Base-by-base conservation (phyloP, 768 basidiomycete species). In the Tricholoma terreum region DNA sequence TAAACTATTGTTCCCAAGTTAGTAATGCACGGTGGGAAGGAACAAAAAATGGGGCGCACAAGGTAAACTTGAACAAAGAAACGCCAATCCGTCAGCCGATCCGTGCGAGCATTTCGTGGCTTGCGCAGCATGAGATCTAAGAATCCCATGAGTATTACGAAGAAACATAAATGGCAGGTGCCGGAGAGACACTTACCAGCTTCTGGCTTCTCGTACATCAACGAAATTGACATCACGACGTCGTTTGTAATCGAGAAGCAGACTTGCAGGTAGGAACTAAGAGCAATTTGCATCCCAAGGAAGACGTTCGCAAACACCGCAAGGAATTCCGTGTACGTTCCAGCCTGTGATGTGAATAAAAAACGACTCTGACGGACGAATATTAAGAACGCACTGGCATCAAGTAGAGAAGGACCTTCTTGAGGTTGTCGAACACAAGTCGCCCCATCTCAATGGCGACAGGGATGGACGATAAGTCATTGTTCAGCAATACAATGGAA, bases 391-490 rank as follows among this genome's bases (percentile, higher is more conserved):
- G 79, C 40, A 79, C 80, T 6, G 79, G 79, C 40, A 81, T 67
- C 12, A 81, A 69, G 54, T 82, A 80, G n/a, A 82, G 58, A 5
- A 78, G 76, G 12, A 79, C 71, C 73, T 85, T 81, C 73, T 82
- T 79, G 33, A 87, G 72, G 61, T 87, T 87, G 64, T 86, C 84
- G 62, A 81, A 86, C 15, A 83, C 81, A 12, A 85, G 73, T 35
- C 84, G 81, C 58, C 87, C 87, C 66, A 86, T 85, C 67, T 84
- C 77, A 62, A 87, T 80, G 1, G 83, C 87, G 43, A 77, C 77
- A 50, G 84, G 76, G 58, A 88, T 86, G 1, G 84, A 82, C 1
- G 84, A 81, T 61, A 89, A 85, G 65, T 86, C 84, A 55, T 85
- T 81, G 50, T 85, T 75, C 14, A 89, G 75, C 14, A 88, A 78